Conservation (phyloP, 441 rosid genomes). For the Euphorbia celastroides region DNA sequence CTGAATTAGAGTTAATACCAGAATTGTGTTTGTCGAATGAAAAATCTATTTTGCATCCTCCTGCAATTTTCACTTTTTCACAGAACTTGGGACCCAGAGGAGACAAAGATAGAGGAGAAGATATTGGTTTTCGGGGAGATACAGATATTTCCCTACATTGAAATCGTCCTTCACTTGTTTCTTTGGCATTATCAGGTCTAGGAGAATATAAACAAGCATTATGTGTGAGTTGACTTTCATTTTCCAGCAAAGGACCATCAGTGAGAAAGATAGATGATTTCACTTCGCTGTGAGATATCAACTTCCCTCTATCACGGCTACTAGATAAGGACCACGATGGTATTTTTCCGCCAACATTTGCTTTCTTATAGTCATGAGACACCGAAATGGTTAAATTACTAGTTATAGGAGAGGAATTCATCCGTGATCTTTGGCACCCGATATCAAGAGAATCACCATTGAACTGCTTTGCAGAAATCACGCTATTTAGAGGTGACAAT, state of each 20-base stretch:
- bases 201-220: constrained; percentile 33
- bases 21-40: constrained; percentile 32
- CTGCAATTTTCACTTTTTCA: constrained; percentile 43
- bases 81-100: constrained; percentile 82
- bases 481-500: constrained; percentile 60
- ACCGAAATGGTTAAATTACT: constrained; percentile 25
- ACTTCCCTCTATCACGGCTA: constrained; percentile 38
- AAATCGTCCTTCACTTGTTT: constrained; percentile 34
- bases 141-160: constrained; percentile 40
- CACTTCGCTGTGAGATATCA: constrained; percentile 26
- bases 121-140: constrained; percentile 30
- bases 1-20: constrained; percentile 28
- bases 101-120: constrained; percentile 66
- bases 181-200: constrained; percentile 31
- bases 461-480: constrained; percentile 53
- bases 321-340: constrained; percentile 46
- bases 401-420: constrained; percentile 28
- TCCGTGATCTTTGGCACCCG: constrained; percentile 38
- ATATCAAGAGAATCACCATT: constrained; percentile 55
- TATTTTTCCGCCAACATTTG: constrained; percentile 44
- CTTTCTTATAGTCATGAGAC: constrained; percentile 54
- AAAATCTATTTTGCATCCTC: constrained; percentile 39
- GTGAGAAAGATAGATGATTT: constrained; percentile 46
- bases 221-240: constrained; percentile 24
- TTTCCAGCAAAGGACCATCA: constrained; percentile 71